A percentile compares a stretch with the other conserved stretches of the same genome.
These are phyloP conservation scores for Ailanthus altissimus DNA, from an alignment of 345 rosid species.

Conservation along the genomic window DNA sequence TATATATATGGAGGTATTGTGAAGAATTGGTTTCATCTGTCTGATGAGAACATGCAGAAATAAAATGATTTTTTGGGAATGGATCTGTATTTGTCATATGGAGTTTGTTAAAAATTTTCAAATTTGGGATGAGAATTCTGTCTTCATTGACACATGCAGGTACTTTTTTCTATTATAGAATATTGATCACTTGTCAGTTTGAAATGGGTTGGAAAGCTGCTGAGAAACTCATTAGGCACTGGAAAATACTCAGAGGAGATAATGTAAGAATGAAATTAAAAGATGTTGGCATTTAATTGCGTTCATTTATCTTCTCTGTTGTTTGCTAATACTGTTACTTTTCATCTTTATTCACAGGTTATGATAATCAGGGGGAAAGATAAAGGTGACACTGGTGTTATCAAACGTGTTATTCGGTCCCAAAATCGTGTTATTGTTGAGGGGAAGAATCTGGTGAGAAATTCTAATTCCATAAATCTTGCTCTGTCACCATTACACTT, in stretches of 20 bases:
- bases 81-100: neutral
- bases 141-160: neutral
- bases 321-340: neutral
- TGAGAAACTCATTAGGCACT: slow-evolving; percentile 91
- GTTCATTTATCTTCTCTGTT: neutral
- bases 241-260: slow-evolving; percentile 95
- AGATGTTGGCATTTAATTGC: neutral
- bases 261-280: slow-evolving; percentile 50
- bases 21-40: neutral
- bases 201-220: slow-evolving; percentile 99
- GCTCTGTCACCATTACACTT: neutral
- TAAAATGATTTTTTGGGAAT: neutral
- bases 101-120: neutral
- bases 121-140: neutral
- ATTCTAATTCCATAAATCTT: neutral
- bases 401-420: slow-evolving; percentile 56
- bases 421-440: slow-evolving; percentile 63
- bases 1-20: slow-evolving; percentile 1
- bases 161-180: neutral
- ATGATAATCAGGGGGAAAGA: slow-evolving; percentile 66
- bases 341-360: slow-evolving; percentile 31
- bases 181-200: neutral
- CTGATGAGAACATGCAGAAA: neutral
- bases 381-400: slow-evolving; percentile 52
- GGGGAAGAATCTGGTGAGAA: slow-evolving; percentile 72